Conservation (phyloP, 2,329 filamentous ascomycete species). For the Phyllosticta citrichinensis region DNA sequence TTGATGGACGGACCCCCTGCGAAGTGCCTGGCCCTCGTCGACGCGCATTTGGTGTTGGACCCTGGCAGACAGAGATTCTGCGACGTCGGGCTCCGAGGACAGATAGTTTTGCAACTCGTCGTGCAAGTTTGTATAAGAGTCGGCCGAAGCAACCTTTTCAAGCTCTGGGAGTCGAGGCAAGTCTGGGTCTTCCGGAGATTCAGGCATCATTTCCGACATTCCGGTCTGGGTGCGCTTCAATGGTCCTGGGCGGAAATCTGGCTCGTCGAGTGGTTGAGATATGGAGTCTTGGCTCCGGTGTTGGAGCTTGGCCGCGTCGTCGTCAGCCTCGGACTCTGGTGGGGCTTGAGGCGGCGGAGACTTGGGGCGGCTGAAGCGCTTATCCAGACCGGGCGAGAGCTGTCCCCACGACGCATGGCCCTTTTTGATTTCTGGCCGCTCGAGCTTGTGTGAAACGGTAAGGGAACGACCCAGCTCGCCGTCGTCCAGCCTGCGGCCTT, state of each 20-base stretch:
- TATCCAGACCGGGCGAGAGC: conserved; percentile 25
- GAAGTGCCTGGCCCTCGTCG: conserved; percentile 42
- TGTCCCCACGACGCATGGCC: conserved; percentile 25
- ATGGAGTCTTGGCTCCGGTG: conserved; percentile 16
- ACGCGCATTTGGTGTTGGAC: conserved; percentile 41
- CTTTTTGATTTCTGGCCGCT: conserved; percentile 16
- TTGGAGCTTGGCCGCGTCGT: conserved; percentile 4
- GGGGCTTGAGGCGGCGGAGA: conserved; percentile 6
- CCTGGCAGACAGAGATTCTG: conserved; percentile 36
- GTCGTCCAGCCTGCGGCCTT: conserved; percentile 8
- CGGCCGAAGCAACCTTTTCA: conserved; percentile 11
- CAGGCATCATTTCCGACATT: conserved; percentile 18
- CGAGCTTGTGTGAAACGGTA: conserved; percentile 6
- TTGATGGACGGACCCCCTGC: conserved; percentile 28
- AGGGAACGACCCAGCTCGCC: conserved; percentile 5
- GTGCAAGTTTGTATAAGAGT: conserved; percentile 20
- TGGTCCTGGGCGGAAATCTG: conserved; percentile 29
- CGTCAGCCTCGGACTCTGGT: conserved; percentile 2
- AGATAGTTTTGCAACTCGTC: conserved; percentile 19
- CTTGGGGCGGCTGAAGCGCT: conserved; percentile 12
- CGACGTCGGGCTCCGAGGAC: conserved; percentile 22
- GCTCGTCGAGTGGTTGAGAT: conserved; percentile 21
- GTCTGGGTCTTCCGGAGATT: conserved; percentile 26
- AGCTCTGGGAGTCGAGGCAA: conserved; percentile 31
- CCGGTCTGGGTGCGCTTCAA: conserved; percentile 52